Conservation (phyloP, 2,329 filamentous ascomycete genomes). For the Scedosporium aurantiacum region DNA sequence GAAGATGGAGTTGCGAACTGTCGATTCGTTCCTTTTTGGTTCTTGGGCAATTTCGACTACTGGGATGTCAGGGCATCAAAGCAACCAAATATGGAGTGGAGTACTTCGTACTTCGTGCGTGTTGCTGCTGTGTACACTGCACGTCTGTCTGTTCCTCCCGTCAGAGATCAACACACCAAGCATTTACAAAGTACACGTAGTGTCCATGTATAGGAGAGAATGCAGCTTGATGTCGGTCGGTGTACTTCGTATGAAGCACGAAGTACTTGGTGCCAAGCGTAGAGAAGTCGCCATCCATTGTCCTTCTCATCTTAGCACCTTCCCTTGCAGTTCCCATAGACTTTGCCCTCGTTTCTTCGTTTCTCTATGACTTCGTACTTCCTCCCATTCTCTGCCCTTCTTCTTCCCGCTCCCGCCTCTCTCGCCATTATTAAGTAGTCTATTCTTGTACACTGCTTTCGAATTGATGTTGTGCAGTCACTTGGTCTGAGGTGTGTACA, state of each 20-base stretch:
- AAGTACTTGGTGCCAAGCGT: too few species aligned
- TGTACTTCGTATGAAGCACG: not conserved
- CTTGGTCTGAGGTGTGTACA: not conserved
- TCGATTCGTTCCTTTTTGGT: constrained; percentile 1
- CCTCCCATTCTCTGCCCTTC: not conserved
- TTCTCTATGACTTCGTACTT: not conserved
- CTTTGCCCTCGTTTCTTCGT: not conserved
- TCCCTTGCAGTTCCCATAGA: not conserved
- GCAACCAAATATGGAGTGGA: not conserved
- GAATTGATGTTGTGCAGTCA: not conserved
- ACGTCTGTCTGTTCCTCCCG: not conserved
- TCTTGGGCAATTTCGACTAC: not conserved
- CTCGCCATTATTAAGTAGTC: not conserved
- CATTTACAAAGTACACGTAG: too few species aligned
- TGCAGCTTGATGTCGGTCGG: not conserved
- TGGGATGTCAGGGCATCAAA: not conserved
- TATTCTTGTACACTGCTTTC: not conserved
- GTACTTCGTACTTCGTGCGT: not conserved
- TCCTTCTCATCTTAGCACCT: not conserved
- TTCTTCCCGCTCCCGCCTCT: not conserved
- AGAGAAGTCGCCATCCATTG: not conserved
- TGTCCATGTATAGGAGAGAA: too few species aligned
- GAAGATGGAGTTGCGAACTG: not conserved
- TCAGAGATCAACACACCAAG: too few species aligned
- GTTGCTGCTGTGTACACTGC: not conserved